Conservation (phyloP, 177 flowering plant species). For the Telopea speciosissima region DNA sequence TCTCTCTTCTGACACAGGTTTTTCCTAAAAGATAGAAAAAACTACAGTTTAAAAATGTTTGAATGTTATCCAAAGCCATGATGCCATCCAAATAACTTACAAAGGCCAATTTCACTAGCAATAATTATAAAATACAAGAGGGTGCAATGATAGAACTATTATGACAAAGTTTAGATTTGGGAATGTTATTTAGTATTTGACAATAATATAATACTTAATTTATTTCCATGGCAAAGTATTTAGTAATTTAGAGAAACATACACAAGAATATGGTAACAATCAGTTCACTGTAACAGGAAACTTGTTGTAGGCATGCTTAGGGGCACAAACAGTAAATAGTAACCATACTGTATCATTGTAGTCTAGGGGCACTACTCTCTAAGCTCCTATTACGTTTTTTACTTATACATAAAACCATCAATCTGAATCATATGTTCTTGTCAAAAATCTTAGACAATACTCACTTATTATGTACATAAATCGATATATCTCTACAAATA, state of each 20-base stretch:
- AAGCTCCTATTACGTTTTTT: not conserved
- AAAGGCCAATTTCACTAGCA: not conserved
- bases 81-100: not conserved
- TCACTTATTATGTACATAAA: not conserved
- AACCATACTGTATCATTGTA: not conserved
- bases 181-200: too few relatives aligned
- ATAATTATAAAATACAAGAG: not conserved
- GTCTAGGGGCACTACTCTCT: too few relatives aligned
- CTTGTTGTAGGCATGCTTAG: not conserved
- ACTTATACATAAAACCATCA: too few relatives aligned
- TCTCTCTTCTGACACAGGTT: slow-evolving; percentile 34
- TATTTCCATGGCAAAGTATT: too few relatives aligned
- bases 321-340: not conserved
- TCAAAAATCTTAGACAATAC: too few relatives aligned
- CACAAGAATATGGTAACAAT: too few relatives aligned
- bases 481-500: not conserved
- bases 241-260: too few relatives aligned
- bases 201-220: too few relatives aligned
- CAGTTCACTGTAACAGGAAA: not conserved
- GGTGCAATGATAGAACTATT: not conserved
- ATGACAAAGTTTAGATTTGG: too few relatives aligned
- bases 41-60: not conserved
- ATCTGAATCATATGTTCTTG: too few relatives aligned
- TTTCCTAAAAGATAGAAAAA: slow-evolving; percentile 33
- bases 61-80: too few relatives aligned